Evolutionary conservation across 352 stramenopile genomes (phyloP).

Genomic region (Pythium brassicae): DNA sequence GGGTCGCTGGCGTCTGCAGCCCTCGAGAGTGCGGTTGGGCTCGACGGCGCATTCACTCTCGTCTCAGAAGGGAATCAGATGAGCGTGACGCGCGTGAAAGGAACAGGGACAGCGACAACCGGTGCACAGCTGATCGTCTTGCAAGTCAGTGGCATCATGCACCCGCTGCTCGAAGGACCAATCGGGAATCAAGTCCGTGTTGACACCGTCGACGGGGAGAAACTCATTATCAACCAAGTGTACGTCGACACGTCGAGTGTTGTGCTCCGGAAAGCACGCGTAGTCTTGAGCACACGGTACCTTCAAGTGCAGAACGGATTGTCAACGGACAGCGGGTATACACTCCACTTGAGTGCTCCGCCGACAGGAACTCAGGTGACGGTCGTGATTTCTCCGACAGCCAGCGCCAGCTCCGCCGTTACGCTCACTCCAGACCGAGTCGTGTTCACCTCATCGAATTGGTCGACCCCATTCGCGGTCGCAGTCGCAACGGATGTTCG

Average conservation of each 20-base stretch:
- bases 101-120: slow-evolving; percentile 13
- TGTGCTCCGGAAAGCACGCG: slow-evolving; percentile 31
- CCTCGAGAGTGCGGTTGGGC: slow-evolving; percentile 20
- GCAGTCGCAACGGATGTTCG: slow-evolving; percentile 23
- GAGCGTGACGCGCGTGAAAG: slow-evolving; percentile 17
- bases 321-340: slow-evolving; percentile 21
- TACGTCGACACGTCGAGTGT: slow-evolving; percentile 30
- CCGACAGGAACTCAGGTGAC: slow-evolving; percentile 12
- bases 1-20: slow-evolving; percentile 14
- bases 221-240: slow-evolving; percentile 47
- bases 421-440: slow-evolving; percentile 26
- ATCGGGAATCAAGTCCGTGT: slow-evolving; percentile 40
- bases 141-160: slow-evolving; percentile 22
- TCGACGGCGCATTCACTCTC: slow-evolving; percentile 24
- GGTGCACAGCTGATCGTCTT: slow-evolving; percentile 29
- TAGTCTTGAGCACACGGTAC: slow-evolving; percentile 28
- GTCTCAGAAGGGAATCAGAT: slow-evolving; percentile 17
- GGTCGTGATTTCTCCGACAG: slow-evolving; percentile 3
- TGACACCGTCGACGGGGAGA: slow-evolving; percentile 38
- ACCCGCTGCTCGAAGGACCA: slow-evolving; percentile 53
- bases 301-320: slow-evolving; percentile 27
- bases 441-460: slow-evolving; percentile 41
- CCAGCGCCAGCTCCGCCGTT: slow-evolving; percentile 8
- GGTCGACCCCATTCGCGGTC: slow-evolving; percentile 25
- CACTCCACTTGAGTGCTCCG: slow-evolving; percentile 37